Evolutionary conservation across 176 grass and related monocot species (phyloP), one percentile per base, ranked within the genome.

Genomic region (Bothriochloa decipiens): DNA sequence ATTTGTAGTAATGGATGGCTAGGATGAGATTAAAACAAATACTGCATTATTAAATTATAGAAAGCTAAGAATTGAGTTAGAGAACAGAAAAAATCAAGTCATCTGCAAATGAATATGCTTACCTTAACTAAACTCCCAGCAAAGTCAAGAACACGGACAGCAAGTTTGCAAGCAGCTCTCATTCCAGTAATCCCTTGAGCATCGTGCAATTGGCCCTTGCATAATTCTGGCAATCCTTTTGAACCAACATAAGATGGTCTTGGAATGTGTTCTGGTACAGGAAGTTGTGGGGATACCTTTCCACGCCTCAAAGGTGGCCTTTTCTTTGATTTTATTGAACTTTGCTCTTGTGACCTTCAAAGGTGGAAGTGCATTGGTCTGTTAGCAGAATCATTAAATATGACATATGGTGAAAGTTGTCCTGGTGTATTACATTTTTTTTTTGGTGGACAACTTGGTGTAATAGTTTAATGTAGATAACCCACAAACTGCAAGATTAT

Each of bases 151-250:
- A 87, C 87, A 86, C 39, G 71, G 9, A 92, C 92, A 29, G 91
- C 95, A 83, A 97, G 87, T 84, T 93, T 90, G 74, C 92, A 94
- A 79, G 92, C 92, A 86, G 92, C 92, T 91, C 87, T 97, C 84
- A 95, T 93, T 86, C 85, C 82, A 80, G 87, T 58, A 80, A 97
- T 93, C 23, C 89, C 88, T 77, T 93, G 82, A 35, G 87, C 85
- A 39, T 90, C 85, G 36, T 90, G 91, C 77, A 95, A 45, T 87
- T 95, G 85, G 72, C 39, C 85, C 18, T 53, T 79, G 79, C 53
- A 88, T 81, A 97, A 82, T 81, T 93, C 95, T 76, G 87, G 91
- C 9, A 87, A 69, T 35, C 52, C 61, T 65, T 83, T 90, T 62
- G 92, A 84, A 68, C 92, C 87, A 26, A 90, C 95, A 80, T 95